Evolutionary conservation across 2,329 filamentous ascomycete genomes (phyloP), one percentile per base, ranked within the genome.

Genomic region (Esteya vermicola): DNA sequence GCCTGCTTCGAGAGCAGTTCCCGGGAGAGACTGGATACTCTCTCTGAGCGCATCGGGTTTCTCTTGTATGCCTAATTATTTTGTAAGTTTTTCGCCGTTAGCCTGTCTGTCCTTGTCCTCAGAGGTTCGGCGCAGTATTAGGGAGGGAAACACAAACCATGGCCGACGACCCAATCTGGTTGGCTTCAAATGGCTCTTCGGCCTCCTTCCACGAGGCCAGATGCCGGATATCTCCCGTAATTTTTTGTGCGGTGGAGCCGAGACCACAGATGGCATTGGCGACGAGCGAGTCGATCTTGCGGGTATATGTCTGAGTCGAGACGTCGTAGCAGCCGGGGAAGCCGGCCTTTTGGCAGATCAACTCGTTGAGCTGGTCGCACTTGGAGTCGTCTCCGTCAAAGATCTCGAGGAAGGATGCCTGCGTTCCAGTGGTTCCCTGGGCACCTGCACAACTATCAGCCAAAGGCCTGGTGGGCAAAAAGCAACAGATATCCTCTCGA

Each of bases 281-380:
- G n/a, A 94, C 67, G 42, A 79, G 68, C 31, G 83, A 67, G 55
- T 95, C 86, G 40, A 94, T 78, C 62, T 91, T 91, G 46, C 85
- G 74, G 5, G 48, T 47, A 43, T 49, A 44, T 6, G 64, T 66
- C 54, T 88, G 82, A 18, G 75, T 76, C 8, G 78, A 81, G 43
- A 85, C 73, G 46, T 70, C 68, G 46, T 71, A 72, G 50, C 57
- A 62, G 21, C 44, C 52, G 0, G 62, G 56, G 56, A 77, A 77
- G n/a, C 66, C 69, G 27, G 61, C 56, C 54, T 74, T 74, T 43
- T 66, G 39, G 55, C 71, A 75, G 8, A 76, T 60, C 1, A 72
- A 58, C 38, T 64, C 62, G 49, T 77, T 77, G 7, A 78, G 59
- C 46, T 63, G 41, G 50, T 74, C 68, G 37, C 64, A 64, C 56